A percentile compares a stretch with the other conserved stretches of the same genome.
Evolutionary conservation across 2,329 filamentous ascomycete genomes (phyloP).

Genomic region (Curvularia lunata): DNA sequence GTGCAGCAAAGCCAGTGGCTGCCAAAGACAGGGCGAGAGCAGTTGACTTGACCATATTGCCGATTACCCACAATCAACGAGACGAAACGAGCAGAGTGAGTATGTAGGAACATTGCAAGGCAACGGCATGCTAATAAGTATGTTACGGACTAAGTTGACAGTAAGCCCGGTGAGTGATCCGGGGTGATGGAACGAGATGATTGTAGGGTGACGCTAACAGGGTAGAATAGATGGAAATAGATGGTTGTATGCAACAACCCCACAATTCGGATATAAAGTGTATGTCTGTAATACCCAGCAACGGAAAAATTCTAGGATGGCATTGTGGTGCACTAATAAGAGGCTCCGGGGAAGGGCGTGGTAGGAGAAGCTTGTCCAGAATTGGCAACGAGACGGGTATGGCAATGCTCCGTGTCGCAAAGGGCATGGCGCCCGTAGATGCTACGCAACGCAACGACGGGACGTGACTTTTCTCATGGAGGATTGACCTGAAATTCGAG

Average conservation of each 20-base stretch:
- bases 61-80: not conserved
- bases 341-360: slow-evolving; percentile 1
- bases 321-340: slow-evolving; percentile 7
- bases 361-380: slow-evolving; percentile 10
- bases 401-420: slow-evolving; percentile 17
- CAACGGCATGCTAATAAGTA: slow-evolving; percentile 22
- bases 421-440: slow-evolving; percentile 12
- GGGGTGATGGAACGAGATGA: slow-evolving; percentile 19
- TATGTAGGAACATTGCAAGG: not conserved
- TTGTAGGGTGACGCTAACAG: slow-evolving; percentile 27
- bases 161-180: slow-evolving; percentile 17
- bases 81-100: slow-evolving; percentile 1
- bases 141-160: slow-evolving; percentile 3
- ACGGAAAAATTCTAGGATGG: slow-evolving; percentile 30
- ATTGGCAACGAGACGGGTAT: not conserved
- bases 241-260: slow-evolving; percentile 25
- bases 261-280: slow-evolving; percentile 25
- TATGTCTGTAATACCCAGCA: slow-evolving; percentile 13
- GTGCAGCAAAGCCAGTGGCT: slow-evolving; percentile 29
- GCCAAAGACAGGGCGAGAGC: slow-evolving; percentile 32
- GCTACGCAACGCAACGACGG: not conserved
- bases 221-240: slow-evolving; percentile 37
- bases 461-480: not conserved
- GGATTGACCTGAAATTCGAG: not conserved
- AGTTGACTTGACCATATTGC: slow-evolving; percentile 32